A percentile compares a stretch with the other conserved stretches of the same genome.
Conservation (phyloP, 305 asterid genomes). For the Rubia peregrina region DNA sequence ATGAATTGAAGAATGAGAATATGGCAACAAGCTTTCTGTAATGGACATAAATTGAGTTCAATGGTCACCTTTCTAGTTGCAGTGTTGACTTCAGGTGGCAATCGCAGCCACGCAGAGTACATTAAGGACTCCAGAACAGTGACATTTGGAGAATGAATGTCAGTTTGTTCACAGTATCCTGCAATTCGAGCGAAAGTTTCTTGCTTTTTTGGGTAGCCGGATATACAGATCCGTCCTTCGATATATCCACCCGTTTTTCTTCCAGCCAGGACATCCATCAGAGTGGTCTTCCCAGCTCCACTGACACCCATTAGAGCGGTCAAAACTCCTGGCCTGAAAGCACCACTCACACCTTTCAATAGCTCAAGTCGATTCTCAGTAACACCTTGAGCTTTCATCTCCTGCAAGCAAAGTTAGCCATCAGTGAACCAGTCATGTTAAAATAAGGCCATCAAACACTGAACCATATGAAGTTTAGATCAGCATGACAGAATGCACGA, state of each 20-base stretch:
- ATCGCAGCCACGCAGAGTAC: too few species aligned
- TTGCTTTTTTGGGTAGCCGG: slow-evolving; percentile 61
- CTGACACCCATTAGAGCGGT: slow-evolving; percentile 81
- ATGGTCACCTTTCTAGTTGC: too few species aligned
- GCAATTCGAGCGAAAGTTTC: slow-evolving; percentile 57
- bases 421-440: slow-evolving; percentile 25
- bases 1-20: too few species aligned
- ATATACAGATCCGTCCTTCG: too few species aligned
- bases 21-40: too few species aligned
- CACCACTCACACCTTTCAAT: slow-evolving; percentile 64
- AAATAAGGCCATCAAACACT: neutral
- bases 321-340: slow-evolving; percentile 76
- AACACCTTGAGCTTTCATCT: slow-evolving; percentile 55
- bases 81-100: too few species aligned
- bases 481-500: too few species aligned
- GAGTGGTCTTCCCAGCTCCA: slow-evolving; percentile 77
- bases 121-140: slow-evolving; percentile 57
- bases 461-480: too few species aligned
- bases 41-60: too few species aligned
- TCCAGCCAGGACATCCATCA: slow-evolving; percentile 75
- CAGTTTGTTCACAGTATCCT: slow-evolving; percentile 78
- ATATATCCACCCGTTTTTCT: slow-evolving; percentile 70
- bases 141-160: slow-evolving; percentile 65
- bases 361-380: slow-evolving; percentile 44
- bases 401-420: slow-evolving; percentile 94